Percentiles rank a stretch among this genome's conserved stretches.
Conservation (phyloP, 371 early-diverging fungal genomes). For the Blakeslea trispora region DNA sequence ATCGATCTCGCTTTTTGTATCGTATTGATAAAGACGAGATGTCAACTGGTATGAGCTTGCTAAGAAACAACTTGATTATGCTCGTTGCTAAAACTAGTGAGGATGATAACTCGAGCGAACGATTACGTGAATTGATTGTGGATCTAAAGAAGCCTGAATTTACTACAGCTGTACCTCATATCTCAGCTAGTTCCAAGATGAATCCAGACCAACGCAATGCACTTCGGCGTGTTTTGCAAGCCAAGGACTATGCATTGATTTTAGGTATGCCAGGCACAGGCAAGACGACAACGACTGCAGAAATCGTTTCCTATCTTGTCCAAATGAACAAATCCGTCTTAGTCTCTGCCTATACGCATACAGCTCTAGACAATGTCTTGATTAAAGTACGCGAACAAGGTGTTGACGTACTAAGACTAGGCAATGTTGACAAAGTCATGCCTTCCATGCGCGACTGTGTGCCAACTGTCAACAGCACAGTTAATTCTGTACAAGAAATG, state of each 20-base stretch:
- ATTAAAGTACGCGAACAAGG: constrained; percentile 70
- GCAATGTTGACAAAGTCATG: constrained; percentile 67
- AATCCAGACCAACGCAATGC: constrained; percentile 74
- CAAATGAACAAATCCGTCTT: constrained; percentile 77
- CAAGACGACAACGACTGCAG: constrained; percentile 93
- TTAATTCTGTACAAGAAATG: constrained; percentile 60
- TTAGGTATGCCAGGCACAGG: constrained; percentile 99
- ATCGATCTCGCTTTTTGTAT: constrained; percentile 38
- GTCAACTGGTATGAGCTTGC: constrained; percentile 59
- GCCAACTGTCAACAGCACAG: constrained; percentile 41
- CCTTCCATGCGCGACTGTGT: constrained; percentile 49
- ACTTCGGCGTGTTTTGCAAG: constrained; percentile 61
- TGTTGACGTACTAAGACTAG: constrained; percentile 73
- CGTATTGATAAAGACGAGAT: constrained; percentile 89
- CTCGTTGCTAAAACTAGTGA: constrained; percentile 57
- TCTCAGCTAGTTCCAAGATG: constrained; percentile 28
- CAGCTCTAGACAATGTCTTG: constrained; percentile 94
- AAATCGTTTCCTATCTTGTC: constrained; percentile 78
- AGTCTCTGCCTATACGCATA: constrained; percentile 94
- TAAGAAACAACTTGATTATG: constrained; percentile 77
- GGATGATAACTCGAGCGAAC: constrained; percentile 43
- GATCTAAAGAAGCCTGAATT: constrained; percentile 77
- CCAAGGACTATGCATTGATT: constrained; percentile 89
- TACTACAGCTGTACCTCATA: neutral
- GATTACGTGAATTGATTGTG: constrained; percentile 70